phyloP scores from a whole-genome alignment of 1,284 basidiomycete species.

The Cronartium ribicola region DNA sequence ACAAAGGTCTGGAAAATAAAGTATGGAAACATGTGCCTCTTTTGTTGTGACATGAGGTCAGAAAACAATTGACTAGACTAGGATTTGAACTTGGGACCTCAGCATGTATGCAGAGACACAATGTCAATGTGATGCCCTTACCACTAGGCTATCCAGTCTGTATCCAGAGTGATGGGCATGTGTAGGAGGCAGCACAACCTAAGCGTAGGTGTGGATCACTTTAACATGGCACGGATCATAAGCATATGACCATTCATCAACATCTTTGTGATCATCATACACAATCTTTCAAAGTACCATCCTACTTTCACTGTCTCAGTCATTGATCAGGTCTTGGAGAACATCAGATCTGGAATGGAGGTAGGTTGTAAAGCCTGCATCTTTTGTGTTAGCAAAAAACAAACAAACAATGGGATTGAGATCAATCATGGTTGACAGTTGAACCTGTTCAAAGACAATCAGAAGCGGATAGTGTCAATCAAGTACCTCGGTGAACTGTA shows the following conservation, averaged over 20 bases:
- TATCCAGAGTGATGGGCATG: too few species aligned
- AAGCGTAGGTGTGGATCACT: too few species aligned
- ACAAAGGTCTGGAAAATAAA: conserved; percentile 96
- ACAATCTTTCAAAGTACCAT: conserved; percentile 87
- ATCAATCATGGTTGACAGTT: conserved; percentile 47
- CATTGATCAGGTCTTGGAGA: conserved; percentile 90
- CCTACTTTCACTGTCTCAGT: conserved; percentile 80
- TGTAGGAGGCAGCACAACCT: too few species aligned
- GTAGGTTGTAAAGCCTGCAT: conserved; percentile 41
- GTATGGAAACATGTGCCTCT: conserved; percentile 80
- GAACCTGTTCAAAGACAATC: conserved; percentile 92
- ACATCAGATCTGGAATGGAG: conserved; percentile 82
- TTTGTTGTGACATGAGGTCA: too few species aligned
- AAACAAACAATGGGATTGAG: background rate
- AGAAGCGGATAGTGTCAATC: conserved; percentile 80
- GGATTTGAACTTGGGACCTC: too few species aligned
- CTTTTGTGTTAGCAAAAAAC: background rate
- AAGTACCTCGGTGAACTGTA: conserved; percentile 96
- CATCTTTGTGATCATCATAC: conserved; percentile 88
- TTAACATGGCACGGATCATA: too few species aligned
- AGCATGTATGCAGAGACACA: too few species aligned
- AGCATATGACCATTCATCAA: too few species aligned
- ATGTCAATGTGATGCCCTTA: too few species aligned
- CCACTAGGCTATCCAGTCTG: too few species aligned
- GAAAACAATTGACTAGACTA: too few species aligned